phyloP scores from a whole-genome alignment of 345 rosid genomes.

The Garcia nutans region DNA sequence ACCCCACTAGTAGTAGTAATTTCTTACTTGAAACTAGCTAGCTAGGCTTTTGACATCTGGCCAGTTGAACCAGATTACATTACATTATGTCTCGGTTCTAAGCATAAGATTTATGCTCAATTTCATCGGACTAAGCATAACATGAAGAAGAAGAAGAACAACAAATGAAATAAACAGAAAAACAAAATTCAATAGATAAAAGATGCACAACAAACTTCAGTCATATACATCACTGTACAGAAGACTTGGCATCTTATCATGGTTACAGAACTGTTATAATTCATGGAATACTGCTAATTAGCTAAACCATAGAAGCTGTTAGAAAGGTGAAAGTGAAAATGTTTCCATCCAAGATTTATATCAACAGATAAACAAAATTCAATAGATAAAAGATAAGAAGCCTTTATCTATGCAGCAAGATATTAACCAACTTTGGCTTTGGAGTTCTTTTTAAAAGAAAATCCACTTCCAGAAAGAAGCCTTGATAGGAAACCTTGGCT shows the following conservation, averaged over 20 bases:
- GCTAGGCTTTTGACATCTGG: too few species aligned
- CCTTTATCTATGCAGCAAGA: not conserved
- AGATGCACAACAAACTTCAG: not conserved
- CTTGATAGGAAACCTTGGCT: slow-evolving; percentile 61
- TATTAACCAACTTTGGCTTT: slow-evolving; percentile 14
- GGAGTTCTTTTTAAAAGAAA: slow-evolving; percentile 26
- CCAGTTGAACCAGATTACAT: too few species aligned
- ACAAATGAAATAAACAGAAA: too few species aligned
- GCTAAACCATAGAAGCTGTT: not conserved
- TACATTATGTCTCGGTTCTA: too few species aligned
- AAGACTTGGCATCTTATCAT: not conserved
- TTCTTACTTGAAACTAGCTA: too few species aligned
- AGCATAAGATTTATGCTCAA: too few species aligned
- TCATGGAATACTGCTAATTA: not conserved
- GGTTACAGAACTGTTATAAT: not conserved
- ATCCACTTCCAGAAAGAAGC: slow-evolving; percentile 72
- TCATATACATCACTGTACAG: not conserved
- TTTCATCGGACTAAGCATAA: too few species aligned
- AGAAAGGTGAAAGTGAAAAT: not conserved
- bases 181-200: too few species aligned
- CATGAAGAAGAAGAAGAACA: too few species aligned
- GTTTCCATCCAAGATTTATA: not conserved
- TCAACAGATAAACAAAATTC: not conserved
- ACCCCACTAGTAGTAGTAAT: not conserved
- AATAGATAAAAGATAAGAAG: not conserved